phyloP scores from a whole-genome alignment of 2,329 filamentous ascomycete genomes.

The Ascochyta clinopodiicola region DNA sequence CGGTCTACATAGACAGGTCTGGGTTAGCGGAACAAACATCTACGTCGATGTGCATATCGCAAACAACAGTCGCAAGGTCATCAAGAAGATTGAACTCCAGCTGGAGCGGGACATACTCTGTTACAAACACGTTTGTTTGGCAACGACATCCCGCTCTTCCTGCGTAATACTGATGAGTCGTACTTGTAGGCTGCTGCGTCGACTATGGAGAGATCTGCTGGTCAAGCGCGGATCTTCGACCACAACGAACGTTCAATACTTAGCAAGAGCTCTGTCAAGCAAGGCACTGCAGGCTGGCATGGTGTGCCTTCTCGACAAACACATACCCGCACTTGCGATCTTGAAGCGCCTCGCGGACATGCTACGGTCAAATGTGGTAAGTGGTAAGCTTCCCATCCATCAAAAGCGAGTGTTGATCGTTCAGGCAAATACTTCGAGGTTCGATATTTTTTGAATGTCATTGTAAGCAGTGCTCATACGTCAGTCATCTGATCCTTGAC shows the following conservation, averaged over 20 bases:
- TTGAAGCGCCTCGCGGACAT: constrained; percentile 59
- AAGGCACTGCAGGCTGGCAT: constrained; percentile 54
- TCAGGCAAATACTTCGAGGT: constrained; percentile 63
- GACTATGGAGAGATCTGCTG: constrained; percentile 57
- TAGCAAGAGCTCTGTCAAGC: constrained; percentile 52
- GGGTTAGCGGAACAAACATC: constrained; percentile 63
- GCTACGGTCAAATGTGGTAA: constrained; percentile 59
- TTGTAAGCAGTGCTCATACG: constrained; percentile 54
- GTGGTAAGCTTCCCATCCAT: constrained; percentile 8
- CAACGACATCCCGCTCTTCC: not conserved
- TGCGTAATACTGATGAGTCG: constrained; percentile 26
- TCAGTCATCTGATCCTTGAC: constrained; percentile 24
- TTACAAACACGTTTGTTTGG: constrained; percentile 55
- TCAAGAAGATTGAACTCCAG: constrained; percentile 60
- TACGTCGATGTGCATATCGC: constrained; percentile 61
- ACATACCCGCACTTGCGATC: constrained; percentile 57
- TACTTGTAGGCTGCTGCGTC: constrained; percentile 53
- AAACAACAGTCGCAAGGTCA: constrained; percentile 57
- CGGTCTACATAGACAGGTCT: constrained; percentile 63
- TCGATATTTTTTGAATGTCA: constrained; percentile 61
- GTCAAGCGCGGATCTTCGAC: constrained; percentile 60
- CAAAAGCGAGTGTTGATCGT: constrained; percentile 15
- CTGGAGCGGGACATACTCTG: constrained; percentile 59
- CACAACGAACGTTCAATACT: constrained; percentile 58
- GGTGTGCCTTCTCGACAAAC: constrained; percentile 55